Evolutionary conservation across 2,329 filamentous ascomycete genomes (phyloP), one percentile per base, ranked within the genome.

Genomic region (Pseudogymnoascus sp.): DNA sequence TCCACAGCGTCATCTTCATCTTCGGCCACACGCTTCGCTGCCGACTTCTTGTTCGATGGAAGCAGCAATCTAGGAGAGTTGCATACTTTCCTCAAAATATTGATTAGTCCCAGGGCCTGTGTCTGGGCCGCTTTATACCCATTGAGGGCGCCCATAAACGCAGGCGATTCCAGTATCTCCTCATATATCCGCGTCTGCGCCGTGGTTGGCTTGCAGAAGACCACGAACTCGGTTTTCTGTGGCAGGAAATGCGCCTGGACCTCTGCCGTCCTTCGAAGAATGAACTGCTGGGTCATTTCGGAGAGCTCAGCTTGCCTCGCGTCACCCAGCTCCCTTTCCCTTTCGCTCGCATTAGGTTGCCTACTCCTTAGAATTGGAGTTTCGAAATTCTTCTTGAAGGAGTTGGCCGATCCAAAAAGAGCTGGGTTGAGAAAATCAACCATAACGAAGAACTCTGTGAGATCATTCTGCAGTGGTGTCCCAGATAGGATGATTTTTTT

Each of bases 381-480:
- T 73, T 99, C 93, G 65, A 97, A 99, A 90, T 93, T 97, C 2
- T 87, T 88, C 71, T 97, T 91, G 65, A 99, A 99, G 0, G 90
- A 91, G 59, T 95, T 91, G 71, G 94, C 87, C 68, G 96, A 91
- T 61, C 94, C 91, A 68, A 99, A 96, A 23, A 97, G 92, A 37
- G 91, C 90, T 0, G 93, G 94, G 63, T 97, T 84, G 0, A 97
- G 79, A 70, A 99, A 99, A 71, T 99, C 92, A 0, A 99, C 82
- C 7, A 99, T 77, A 0, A 92, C 95, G 91, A 92, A 99, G 0
- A 99, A 78, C 70, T 99, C 94, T 1, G 91, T 89, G 1, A 99
- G 82, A 66, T 97, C 97, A 74, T 99, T 99, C 67, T 99, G 94
- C 0, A 99, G 78, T 0, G 94, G 94, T 0, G 94, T 99, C 8